Base-by-base conservation (phyloP, 768 basidiomycete species). In the Pleurotus tuber-regium region DNA sequence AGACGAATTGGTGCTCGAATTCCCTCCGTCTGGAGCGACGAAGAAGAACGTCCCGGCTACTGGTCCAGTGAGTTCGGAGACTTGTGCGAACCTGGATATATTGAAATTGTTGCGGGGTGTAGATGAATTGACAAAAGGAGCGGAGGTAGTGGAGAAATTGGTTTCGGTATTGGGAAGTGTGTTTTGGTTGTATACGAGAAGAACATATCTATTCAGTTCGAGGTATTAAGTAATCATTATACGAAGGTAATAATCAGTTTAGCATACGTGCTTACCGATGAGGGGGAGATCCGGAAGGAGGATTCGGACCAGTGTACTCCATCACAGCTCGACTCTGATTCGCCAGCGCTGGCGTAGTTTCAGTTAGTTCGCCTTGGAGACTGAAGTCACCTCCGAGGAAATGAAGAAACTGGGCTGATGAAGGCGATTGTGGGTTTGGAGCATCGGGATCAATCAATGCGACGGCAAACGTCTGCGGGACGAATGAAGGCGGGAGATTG, bases 21-120 rank as follows among this genome's bases (percentile, higher is more conserved):
- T 25, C 9, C 19, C 18, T 1, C 41, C 41, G 10, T 60, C 61
- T 3, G 72, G 65, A 2, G 71, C 72, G 14, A 70, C 67, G 26
- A 72, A 59, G 61, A 77, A 77, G 58, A 68, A 77, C 39, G 69
- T 74, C 29, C 75, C 76, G 10, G 71, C 73, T 35, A 76, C 55
- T 4, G 74, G 72, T 19, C 55, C 47, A 0, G 68, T 68, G 11
- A 77, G 61, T 24, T 66, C 60, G 7, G 66, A 54, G 14, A 57
- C 60, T 24, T 58, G 54, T 4, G 66, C 69, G 54, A 78, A 76
- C 7, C 53, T 53, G 23, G 67, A 62, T 43, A 75, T 55, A 53
- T 72, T 72, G 64, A 77, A 78, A 40, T 67, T 68, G 26, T 50
- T 61, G 49, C 70, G 61, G 21, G 67, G 62, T 1, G 70, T 70